Conservation (phyloP, 768 basidiomycete species). For the Hygrocybe punicea region DNA sequence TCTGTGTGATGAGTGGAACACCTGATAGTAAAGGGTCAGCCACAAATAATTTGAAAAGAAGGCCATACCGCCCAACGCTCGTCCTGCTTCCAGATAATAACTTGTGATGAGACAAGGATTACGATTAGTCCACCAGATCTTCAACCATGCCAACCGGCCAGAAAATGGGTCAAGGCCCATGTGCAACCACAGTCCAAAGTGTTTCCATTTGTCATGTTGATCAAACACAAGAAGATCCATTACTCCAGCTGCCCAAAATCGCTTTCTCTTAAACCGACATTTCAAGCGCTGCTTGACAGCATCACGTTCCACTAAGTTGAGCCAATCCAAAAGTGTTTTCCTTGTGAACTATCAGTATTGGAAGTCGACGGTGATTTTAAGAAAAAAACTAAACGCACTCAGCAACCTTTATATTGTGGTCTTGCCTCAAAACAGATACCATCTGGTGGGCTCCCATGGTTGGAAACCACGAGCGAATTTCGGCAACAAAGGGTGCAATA, state of each 20-base stretch:
- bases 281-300: slow-evolving; percentile 18
- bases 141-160: slow-evolving; percentile 34
- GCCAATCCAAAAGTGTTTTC: neutral
- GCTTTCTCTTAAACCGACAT: slow-evolving; percentile 23
- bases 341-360: too few species aligned
- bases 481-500: neutral
- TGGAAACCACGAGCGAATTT: slow-evolving; percentile 7
- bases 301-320: neutral
- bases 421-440: neutral
- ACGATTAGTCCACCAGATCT: slow-evolving; percentile 43
- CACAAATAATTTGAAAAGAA: slow-evolving; percentile 16
- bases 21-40: slow-evolving; percentile 35
- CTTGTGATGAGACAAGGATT: slow-evolving; percentile 33
- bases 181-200: slow-evolving; percentile 38
- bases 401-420: slow-evolving; percentile 11
- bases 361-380: too few species aligned
- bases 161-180: slow-evolving; percentile 36
- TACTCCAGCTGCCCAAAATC: slow-evolving; percentile 41
- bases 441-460: slow-evolving; percentile 8
- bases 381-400: too few species aligned
- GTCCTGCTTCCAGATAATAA: slow-evolving; percentile 35
- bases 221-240: slow-evolving; percentile 38
- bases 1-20: slow-evolving; percentile 43
- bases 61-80: slow-evolving; percentile 15
- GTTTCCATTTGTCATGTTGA: slow-evolving; percentile 48